Conservation (phyloP, 768 basidiomycete species). For the Nevesoporus exiguus region DNA sequence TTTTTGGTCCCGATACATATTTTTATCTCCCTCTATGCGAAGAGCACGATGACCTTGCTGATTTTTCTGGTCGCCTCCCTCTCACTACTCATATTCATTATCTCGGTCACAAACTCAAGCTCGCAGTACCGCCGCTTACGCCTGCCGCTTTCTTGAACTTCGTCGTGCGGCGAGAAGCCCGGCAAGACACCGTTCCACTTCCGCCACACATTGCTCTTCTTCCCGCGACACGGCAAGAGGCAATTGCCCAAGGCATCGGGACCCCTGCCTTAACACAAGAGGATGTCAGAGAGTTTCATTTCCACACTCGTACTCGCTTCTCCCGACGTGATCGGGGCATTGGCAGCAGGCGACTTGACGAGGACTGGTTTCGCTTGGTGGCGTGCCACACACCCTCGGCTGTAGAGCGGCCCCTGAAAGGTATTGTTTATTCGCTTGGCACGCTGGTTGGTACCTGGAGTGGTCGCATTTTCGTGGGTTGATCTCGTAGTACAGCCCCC, state of each 20-base stretch:
- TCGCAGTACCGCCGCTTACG: conserved; percentile 41
- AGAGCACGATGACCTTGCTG: conserved; percentile 19
- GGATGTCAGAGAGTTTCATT: conserved; percentile 41
- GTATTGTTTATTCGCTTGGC: conserved; percentile 42
- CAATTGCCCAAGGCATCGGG: conserved; percentile 24
- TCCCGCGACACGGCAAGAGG: conserved; percentile 37
- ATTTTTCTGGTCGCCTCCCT: conserved; percentile 34
- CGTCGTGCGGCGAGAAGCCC: conserved; percentile 36
- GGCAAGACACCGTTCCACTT: conserved; percentile 30
- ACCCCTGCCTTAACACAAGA: conserved; percentile 36
- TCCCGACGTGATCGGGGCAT: conserved; percentile 18
- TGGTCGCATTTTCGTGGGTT: conserved; percentile 45
- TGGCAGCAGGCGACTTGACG: conserved; percentile 37
- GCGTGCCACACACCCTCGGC: conserved; percentile 39
- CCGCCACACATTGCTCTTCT: conserved; percentile 21
- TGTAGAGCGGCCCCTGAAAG: conserved; percentile 36
- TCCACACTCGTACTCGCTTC: conserved; percentile 33
- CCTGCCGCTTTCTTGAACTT: conserved; percentile 39
- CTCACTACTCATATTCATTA: conserved; percentile 35
- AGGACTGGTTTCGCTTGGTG: conserved; percentile 48
- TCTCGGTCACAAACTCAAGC: conserved; percentile 38
- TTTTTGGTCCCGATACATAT: conserved; percentile 43
- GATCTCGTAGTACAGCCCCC: conserved; percentile 4
- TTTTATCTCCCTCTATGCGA: conserved; percentile 40
- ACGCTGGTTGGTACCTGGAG: conserved; percentile 44